Base-by-base conservation (phyloP, 2,329 filamentous ascomycete genomes). In the Helotiales sp. region DNA sequence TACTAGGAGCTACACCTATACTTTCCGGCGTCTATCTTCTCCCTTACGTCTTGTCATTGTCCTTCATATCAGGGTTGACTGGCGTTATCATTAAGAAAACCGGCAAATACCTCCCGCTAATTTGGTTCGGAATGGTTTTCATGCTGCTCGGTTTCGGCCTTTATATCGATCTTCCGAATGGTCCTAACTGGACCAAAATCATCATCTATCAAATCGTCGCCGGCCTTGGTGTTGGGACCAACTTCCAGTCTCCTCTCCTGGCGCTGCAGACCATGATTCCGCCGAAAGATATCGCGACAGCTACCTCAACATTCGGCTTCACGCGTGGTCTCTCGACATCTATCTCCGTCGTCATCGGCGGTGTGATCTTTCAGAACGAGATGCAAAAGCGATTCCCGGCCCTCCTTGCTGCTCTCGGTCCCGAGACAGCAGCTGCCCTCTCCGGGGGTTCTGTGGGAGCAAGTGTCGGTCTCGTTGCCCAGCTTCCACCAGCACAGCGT, bases 21-120 rank as follows among this genome's bases (percentile, higher is more conserved):
- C 81, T 92, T 24, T 92, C 90, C 0, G 93, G 93, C 54, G 89
- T 94, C 60, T 94, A 93, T 75, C 79, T 93, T 17, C 83, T 96
- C 15, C 90, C 92, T 0, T 87, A 87, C 69, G 91, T 91, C 8
- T 76, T 95, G 37, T 84, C 88, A 1, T 80, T 93, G 3, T 92
- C 91, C 0, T 70, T 92, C 69, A 77, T 85, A 34, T 92, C 91
- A 0, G 85, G 85, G 6, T 73, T 75, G 2, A 85, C 85, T 0
- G 88, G 88, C 32, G 72, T 88, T 17, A 80, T 83, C 65, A 88
- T 88, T 72, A 84, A 85, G 73, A 85, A 87, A 76, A 91, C 89
- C 0, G 91, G 91, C 34, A 84, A 85, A 69, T 92, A 91, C 78
- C 85, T 86, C 34, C 79, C 83, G 1, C 79, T 85, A 54, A 91